Evolutionary conservation across 1,139 yeast genomes (phyloP), one percentile per base, ranked within the genome.

Genomic region (Lodderomyces beijingensis): DNA sequence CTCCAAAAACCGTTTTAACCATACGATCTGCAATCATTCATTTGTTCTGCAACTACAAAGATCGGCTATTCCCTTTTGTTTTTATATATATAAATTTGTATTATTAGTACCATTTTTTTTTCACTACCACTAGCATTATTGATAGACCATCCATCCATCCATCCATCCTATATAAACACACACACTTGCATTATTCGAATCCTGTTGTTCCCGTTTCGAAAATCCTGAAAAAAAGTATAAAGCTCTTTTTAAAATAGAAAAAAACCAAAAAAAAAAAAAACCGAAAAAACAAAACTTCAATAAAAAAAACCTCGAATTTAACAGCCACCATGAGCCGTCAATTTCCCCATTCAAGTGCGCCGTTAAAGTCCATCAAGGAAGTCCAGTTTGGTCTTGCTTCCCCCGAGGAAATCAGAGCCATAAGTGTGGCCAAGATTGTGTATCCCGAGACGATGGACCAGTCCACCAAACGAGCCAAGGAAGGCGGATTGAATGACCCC

Each of bases 381-480:
- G 96, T 89, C 52, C 98, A 91, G 70, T 93, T 93, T 69, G 98
- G 99, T 42, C 79, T 93, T 51, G 79, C 93, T 45, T 88, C 97
- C 16, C 98, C 99, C 18, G 98, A 91, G 66, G 98, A 93, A 69
- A 80, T 88, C 43, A 79, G 95, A 62, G 96, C 97, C 32, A 87
- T 91, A 45, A 86, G 96, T 41, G 97, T 91, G 41, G 97, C 96
- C 31, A 89, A 91, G 58, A 87, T 91, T 51, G 96, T 89, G 62
- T 91, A 85, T 53, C 98, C 99, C 12, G 99, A 93, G 62, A 91
- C 96, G 15, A 91, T 91, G 95, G 98, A 93, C 59, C 97, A 89
- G 62, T 77, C 96, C 24, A 88, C 95, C 39, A 85, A 84, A 55
- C 81, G 86, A 45, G 97, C 97, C 30, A 79, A 96, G 57, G 89